Percentiles rank a stretch among this genome's conserved stretches.
Conservation (phyloP, 192 early-diverging fungal genomes). For the Rhizoclosmatium sp. region DNA sequence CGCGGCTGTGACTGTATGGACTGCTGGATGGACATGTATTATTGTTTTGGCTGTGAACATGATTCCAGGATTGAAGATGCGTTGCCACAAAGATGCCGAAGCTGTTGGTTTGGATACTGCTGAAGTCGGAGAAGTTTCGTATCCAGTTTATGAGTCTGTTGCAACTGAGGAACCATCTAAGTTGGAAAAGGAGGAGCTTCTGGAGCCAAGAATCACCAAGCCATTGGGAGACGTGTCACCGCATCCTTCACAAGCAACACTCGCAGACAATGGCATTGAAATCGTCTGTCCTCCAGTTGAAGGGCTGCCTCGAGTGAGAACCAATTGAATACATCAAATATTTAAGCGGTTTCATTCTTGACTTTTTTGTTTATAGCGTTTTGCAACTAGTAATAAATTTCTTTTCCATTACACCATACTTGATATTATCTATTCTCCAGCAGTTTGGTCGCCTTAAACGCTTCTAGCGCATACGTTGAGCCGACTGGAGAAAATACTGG, state of each 20-base stretch:
- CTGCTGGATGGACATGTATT: conserved; percentile 74
- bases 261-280: conserved; percentile 10
- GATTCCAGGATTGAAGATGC: conserved; percentile 78
- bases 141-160: conserved; percentile 37
- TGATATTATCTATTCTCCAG: background rate
- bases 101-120: conserved; percentile 79
- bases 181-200: background rate
- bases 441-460: background rate
- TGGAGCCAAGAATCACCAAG: background rate
- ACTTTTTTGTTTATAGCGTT: background rate
- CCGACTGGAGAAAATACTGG: too few species aligned
- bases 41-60: conserved; percentile 74
- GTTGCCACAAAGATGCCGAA: conserved; percentile 66
- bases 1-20: conserved; percentile 71
- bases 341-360: background rate
- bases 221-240: background rate
- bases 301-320: too few species aligned
- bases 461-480: too few species aligned
- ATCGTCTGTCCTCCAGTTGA: background rate
- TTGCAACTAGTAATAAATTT: background rate
- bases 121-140: conserved; percentile 85
- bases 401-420: background rate
- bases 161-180: conserved; percentile 26
- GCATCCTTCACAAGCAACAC: conserved; percentile 3
- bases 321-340: background rate